Percentiles rank a stretch among this genome's conserved stretches.
Evolutionary conservation across 495 filamentous ascomycete species (phyloP).

Genomic region (Bathelium albidoporum): DNA sequence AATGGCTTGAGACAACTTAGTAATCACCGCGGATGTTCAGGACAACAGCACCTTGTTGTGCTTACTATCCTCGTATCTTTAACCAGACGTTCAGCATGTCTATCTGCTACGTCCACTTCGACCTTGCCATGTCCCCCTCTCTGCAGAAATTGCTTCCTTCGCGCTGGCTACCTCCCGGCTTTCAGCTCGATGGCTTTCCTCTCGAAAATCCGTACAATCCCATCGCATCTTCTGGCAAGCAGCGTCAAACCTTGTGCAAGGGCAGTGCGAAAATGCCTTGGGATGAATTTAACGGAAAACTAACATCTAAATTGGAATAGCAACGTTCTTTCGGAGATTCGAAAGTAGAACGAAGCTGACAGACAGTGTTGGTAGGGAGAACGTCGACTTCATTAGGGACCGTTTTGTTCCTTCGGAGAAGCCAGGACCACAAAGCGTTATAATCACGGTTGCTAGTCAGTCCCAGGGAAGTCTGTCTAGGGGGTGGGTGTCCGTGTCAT

Average conservation of each 20-base stretch:
- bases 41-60: not conserved
- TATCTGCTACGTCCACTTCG: not conserved
- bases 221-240: not conserved
- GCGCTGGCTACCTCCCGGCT: not conserved
- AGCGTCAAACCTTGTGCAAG: not conserved
- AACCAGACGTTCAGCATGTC: not conserved
- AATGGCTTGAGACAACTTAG: not conserved
- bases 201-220: not conserved
- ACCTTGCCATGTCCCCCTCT: not conserved
- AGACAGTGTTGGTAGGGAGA: not conserved
- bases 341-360: not conserved
- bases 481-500: not conserved
- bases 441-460: not conserved
- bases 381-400: not conserved
- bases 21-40: not conserved
- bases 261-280: not conserved
- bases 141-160: not conserved
- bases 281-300: not conserved
- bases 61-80: not conserved
- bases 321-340: not conserved
- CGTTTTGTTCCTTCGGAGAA: not conserved
- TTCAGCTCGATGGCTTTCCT: not conserved
- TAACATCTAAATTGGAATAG: not conserved
- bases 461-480: not conserved
- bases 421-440: not conserved